phyloP scores from a whole-genome alignment of 306 rosid species.

The Castanopsis chinensis region DNA sequence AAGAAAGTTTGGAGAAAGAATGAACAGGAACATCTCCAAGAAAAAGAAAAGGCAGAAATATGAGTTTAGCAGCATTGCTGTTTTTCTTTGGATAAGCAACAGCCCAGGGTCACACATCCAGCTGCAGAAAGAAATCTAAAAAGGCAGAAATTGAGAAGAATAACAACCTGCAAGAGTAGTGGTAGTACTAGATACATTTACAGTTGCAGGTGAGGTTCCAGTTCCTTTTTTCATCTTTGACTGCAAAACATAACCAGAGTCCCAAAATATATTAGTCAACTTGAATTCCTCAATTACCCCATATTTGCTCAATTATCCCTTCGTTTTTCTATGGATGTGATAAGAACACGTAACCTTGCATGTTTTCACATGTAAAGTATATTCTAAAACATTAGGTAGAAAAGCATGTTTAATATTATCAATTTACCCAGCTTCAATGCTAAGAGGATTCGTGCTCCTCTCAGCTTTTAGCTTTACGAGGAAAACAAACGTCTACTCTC shows the following conservation, averaged over 20 bases:
- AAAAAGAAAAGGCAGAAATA: neutral
- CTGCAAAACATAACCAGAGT: slow-evolving; percentile 47
- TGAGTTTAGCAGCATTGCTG: neutral
- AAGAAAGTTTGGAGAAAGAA: neutral
- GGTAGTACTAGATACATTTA: slow-evolving; percentile 33
- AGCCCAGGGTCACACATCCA: neutral
- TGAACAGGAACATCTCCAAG: neutral
- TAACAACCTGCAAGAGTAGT: slow-evolving; percentile 52
- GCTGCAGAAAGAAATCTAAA: neutral
- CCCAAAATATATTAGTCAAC: neutral
- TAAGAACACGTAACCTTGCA: neutral
- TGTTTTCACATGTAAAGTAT: neutral
- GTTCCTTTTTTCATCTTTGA: slow-evolving; percentile 83
- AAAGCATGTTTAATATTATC: neutral
- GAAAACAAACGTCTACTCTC: slow-evolving; percentile 6
- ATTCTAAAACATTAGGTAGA: neutral
- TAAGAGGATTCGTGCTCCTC: slow-evolving; percentile 12
- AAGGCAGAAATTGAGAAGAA: slow-evolving; percentile 5
- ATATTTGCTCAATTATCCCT: neutral
- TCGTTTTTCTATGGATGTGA: neutral
- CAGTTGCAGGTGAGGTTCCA: slow-evolving; percentile 40
- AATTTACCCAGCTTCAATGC: slow-evolving; percentile 6
- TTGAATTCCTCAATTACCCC: neutral
- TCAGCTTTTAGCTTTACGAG: slow-evolving; percentile 5
- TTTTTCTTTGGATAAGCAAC: neutral